Percentiles rank a stretch among this genome's conserved stretches.
Evolutionary conservation across 495 filamentous ascomycete genomes (phyloP).

Genomic region (Neurospora cerealis): DNA sequence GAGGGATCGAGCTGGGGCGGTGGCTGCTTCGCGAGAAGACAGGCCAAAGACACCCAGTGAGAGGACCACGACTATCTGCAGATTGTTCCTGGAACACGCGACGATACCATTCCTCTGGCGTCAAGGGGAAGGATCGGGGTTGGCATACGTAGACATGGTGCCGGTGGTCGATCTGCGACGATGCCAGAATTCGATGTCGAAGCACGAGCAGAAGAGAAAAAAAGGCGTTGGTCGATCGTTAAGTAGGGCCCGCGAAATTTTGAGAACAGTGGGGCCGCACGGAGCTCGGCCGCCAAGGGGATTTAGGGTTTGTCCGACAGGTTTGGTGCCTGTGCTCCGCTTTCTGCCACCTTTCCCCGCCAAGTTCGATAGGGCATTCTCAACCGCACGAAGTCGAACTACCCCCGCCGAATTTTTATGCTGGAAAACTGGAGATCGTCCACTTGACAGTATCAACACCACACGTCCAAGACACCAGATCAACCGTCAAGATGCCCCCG

Average conservation of each 20-base stretch:
- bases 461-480: conserved; percentile 11
- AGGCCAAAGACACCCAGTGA: conserved; percentile 55
- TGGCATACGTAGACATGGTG: conserved; percentile 59
- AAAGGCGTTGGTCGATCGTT: conserved; percentile 11
- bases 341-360: conserved; percentile 19
- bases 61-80: conserved; percentile 64
- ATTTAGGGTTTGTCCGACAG: conserved; percentile 23
- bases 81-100: conserved; percentile 37
- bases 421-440: conserved; percentile 5
- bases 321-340: conserved; percentile 6
- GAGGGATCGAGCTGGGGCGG: conserved; percentile 75
- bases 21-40: conserved; percentile 14
- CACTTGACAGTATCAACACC: conserved; percentile 13
- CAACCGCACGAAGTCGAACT: conserved; percentile 16
- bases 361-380: conserved; percentile 18
- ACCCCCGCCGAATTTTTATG: conserved; percentile 18
- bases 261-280: conserved; percentile 10
- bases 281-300: neutral
- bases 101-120: conserved; percentile 40
- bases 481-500: conserved; percentile 57
- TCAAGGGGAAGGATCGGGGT: conserved; percentile 34
- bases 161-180: conserved; percentile 26
- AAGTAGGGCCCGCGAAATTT: conserved; percentile 6
- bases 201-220: conserved; percentile 5
- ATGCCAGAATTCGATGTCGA: conserved; percentile 6